Conservation (phyloP, 306 rosid genomes). For the Cucurbita maxima region DNA sequence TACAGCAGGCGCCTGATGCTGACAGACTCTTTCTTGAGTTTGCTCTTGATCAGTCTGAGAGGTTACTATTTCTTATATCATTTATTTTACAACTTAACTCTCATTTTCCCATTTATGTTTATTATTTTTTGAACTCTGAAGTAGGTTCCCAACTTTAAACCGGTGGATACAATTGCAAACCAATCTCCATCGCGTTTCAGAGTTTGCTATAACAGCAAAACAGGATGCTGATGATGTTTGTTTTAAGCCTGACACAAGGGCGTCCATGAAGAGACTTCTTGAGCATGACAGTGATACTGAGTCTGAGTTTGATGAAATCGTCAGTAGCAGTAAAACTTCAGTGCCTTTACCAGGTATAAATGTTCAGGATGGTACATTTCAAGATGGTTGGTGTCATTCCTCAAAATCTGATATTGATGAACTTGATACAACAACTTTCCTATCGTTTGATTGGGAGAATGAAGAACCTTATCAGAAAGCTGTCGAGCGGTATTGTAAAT, state of each 20-base stretch:
- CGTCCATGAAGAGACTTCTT: constrained; percentile 74
- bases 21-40: constrained; percentile 83
- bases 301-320: constrained; percentile 68
- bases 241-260: constrained; percentile 37
- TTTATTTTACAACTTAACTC: background rate
- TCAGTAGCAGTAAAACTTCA: constrained; percentile 38
- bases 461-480: constrained; percentile 89
- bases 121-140: constrained; percentile 8
- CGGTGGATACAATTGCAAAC: constrained; percentile 99
- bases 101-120: background rate
- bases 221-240: constrained; percentile 39
- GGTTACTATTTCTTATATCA: constrained; percentile 25
- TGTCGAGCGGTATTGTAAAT: constrained; percentile 57
- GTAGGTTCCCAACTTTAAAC: constrained; percentile 92
- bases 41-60: constrained; percentile 98
- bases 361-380: constrained; percentile 34
- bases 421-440: constrained; percentile 62
- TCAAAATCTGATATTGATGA: constrained; percentile 57
- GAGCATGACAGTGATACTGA: constrained; percentile 76
- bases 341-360: constrained; percentile 32
- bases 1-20: constrained; percentile 63
- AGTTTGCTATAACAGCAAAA: constrained; percentile 63
- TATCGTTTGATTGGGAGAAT: constrained; percentile 92
- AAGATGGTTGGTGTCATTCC: constrained; percentile 48
- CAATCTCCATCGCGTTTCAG: constrained; percentile 94